phyloP scores from a whole-genome alignment of 352 stramenopile genomes.

The Saprolegnia diclina region DNA sequence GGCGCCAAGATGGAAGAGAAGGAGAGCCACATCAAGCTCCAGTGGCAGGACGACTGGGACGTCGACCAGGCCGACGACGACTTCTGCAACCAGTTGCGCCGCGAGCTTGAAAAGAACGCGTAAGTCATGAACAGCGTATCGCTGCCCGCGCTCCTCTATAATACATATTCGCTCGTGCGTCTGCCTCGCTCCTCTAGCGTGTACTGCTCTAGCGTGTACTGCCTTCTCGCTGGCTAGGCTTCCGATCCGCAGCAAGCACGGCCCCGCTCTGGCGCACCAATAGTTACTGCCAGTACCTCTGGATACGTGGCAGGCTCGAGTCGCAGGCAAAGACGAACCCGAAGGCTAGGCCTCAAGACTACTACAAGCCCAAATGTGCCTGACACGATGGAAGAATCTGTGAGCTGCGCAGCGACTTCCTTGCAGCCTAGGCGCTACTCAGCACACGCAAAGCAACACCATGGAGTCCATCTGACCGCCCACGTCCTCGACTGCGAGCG shows the following conservation, averaged over 20 bases:
- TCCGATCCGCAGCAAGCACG: neutral
- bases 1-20: conserved; percentile 68
- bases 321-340: too few species aligned
- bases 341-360: too few species aligned
- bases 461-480: too few species aligned
- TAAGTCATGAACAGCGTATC: conserved; percentile 27
- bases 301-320: too few species aligned
- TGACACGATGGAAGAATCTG: too few species aligned
- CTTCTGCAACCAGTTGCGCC: conserved; percentile 89
- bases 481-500: too few species aligned
- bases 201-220: neutral
- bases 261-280: neutral
- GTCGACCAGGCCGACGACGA: conserved; percentile 89
- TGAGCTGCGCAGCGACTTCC: too few species aligned
- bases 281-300: too few species aligned
- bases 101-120: conserved; percentile 83
- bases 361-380: too few species aligned
- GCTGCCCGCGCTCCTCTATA: neutral
- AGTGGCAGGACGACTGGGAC: conserved; percentile 92
- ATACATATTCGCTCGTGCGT: neutral
- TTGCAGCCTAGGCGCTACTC: too few species aligned
- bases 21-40: conserved; percentile 79
- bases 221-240: too few species aligned
- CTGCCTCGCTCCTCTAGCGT: neutral
- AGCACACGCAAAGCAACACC: too few species aligned